Conservation (phyloP, 2,329 filamentous ascomycete genomes). For the Phialophora tarda region DNA sequence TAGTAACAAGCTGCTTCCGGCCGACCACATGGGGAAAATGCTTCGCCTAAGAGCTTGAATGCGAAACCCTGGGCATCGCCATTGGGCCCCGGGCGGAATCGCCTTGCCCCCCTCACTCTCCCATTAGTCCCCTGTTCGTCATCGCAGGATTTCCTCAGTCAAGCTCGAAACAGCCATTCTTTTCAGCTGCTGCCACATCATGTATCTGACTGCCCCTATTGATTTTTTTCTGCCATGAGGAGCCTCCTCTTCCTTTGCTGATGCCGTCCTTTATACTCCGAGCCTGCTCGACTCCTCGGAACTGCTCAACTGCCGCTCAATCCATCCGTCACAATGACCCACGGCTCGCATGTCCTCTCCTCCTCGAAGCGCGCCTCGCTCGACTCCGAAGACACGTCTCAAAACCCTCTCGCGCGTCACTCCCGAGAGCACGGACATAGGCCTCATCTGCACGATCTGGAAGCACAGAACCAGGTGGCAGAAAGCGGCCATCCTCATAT, state of each 20-base stretch:
- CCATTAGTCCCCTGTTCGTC: background rate
- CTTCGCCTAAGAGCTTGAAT: slow-evolving; percentile 4
- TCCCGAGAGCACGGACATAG: slow-evolving; percentile 18
- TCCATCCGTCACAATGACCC: slow-evolving; percentile 4
- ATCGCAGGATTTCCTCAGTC: background rate
- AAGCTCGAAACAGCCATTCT: background rate
- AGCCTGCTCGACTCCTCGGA: background rate
- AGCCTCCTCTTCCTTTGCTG: background rate
- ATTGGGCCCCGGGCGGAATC: background rate
- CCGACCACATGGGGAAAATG: background rate
- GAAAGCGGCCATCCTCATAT: slow-evolving; percentile 14
- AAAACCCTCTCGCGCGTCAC: slow-evolving; percentile 4
- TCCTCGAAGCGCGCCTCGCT: slow-evolving; percentile 19
- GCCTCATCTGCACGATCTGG: slow-evolving; percentile 13
- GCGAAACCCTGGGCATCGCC: background rate
- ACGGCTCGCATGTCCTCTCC: slow-evolving; percentile 11
- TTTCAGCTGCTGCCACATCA: background rate
- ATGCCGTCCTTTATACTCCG: background rate
- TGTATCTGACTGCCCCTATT: background rate
- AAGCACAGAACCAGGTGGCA: slow-evolving; percentile 18
- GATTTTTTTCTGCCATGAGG: background rate
- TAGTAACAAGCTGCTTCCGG: background rate
- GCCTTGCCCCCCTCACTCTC: background rate
- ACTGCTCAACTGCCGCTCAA: background rate
- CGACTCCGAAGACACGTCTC: slow-evolving; percentile 10